Evolutionary conservation across 257 asterid genomes (phyloP), one percentile per base, ranked within the genome.

Genomic region (Knoxia roxburghii): DNA sequence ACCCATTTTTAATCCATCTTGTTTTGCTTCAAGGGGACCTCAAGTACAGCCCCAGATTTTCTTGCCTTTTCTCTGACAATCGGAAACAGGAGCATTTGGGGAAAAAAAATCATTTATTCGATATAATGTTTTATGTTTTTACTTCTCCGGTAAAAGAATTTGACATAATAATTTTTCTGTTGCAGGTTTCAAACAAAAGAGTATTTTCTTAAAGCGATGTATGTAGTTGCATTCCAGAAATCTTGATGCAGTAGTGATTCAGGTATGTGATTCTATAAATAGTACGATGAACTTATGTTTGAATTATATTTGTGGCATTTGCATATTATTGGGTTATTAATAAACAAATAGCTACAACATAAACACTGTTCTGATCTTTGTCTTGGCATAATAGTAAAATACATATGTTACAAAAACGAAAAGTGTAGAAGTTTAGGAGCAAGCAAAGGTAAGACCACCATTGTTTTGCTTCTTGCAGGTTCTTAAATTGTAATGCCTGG

Each of bases 1-100:
- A n/a, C n/a, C n/a, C n/a, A n/a, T n/a, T n/a, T n/a, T n/a, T n/a
- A n/a, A n/a, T n/a, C n/a, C n/a, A n/a, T n/a, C n/a, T n/a, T n/a
- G n/a, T n/a, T n/a, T 79, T 79, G 32, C 73, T 79, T 51, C 75
- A 78, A 9, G 81, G 61, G 15, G 79, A 78, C 41, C 68, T 85
- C 75, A 66, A 74, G 43, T 82, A 87, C 82, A 71, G 71, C 59
- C 83, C 81, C 76, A 79, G 83, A 66, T 71, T 82, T 67, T 80
- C 77, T 57, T 91, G 97, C 85, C 87, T 91, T 63, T 90, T 90
- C 72, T 86, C 93, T 20, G 75, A 79, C 64, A 88, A 85, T 73
- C 80, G 86, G 70, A 90, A 73, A 78, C 89, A 86, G 95, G 96
- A n/a, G n/a, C n/a, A n/a, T n/a, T n/a, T n/a, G n/a, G n/a, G n/a